Evolutionary conservation across 2,329 filamentous ascomycete genomes (phyloP).

Genomic region (Fusarium sp.): DNA sequence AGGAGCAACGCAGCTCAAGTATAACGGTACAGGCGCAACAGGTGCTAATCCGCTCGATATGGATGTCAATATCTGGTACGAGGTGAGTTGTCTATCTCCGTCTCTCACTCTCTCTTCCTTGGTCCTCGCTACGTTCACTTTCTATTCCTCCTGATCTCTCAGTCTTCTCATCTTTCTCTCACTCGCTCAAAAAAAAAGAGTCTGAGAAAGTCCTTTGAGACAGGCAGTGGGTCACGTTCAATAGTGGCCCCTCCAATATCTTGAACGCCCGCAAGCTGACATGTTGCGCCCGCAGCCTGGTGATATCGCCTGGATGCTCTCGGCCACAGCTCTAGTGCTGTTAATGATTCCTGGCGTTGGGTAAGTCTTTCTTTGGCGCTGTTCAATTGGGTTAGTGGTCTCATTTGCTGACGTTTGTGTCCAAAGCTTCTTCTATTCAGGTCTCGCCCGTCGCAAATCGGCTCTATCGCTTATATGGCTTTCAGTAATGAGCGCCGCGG

Average conservation of each 20-base stretch:
- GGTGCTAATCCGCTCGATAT: conserved; percentile 74
- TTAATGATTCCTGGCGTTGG: conserved; percentile 95
- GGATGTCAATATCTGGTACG: conserved; percentile 81
- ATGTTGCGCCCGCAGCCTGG: conserved; percentile 62
- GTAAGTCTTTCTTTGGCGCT: conserved; percentile 46
- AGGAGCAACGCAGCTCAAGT: conserved; percentile 56
- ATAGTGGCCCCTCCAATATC: conserved; percentile 8
- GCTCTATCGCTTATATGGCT: conserved; percentile 91
- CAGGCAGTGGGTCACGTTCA: conserved; percentile 20
- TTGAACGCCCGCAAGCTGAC: conserved; percentile 40
- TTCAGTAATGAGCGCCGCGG: conserved; percentile 83
- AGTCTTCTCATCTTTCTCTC: conserved; percentile 1
- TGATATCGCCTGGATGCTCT: conserved; percentile 87
- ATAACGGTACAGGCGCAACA: conserved; percentile 69
- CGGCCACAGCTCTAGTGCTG: conserved; percentile 80
- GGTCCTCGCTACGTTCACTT: neutral
- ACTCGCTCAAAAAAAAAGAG: neutral
- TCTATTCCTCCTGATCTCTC: neutral
- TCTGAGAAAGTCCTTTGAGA: neutral
- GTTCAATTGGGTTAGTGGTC: neutral
- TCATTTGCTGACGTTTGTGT: conserved; percentile 9
- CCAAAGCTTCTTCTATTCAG: conserved; percentile 85
- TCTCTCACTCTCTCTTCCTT: neutral
- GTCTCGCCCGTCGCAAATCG: conserved; percentile 86
- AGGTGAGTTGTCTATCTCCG: conserved; percentile 56